A percentile compares a stretch with the other conserved stretches of the same genome.
These are phyloP conservation scores for Rhizophlyctis rosea DNA, from an alignment of 192 early-diverging fungal species.

Conservation along the genomic window DNA sequence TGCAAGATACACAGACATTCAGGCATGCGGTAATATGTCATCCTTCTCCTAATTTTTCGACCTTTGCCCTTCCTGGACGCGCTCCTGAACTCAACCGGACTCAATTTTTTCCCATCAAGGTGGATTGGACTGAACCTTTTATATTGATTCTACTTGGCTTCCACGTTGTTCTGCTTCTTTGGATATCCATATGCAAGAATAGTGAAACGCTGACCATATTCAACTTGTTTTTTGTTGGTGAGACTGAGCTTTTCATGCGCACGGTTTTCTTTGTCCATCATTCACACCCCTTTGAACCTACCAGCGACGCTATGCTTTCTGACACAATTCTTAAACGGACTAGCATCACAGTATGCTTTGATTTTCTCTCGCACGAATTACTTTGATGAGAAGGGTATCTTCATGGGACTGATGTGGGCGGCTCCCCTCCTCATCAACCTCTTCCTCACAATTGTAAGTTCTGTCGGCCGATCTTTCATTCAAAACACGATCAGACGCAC, in stretches of 20 bases:
- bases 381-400: constrained; percentile 36
- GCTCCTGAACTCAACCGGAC: no score
- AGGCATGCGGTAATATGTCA: no score
- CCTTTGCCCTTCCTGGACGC: no score
- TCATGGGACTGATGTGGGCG: constrained; percentile 33
- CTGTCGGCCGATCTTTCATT: not conserved
- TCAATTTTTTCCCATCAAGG: no score
- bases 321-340: constrained; percentile 23
- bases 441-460: constrained; percentile 26
- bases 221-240: constrained; percentile 19
- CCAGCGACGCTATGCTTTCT: constrained; percentile 21
- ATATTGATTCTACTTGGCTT: constrained; percentile 16
- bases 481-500: not conserved
- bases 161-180: constrained; percentile 19
- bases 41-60: no score
- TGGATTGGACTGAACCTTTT: constrained; percentile 39
- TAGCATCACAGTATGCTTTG: constrained; percentile 14
- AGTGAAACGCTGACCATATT: not conserved
- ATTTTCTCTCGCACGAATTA: constrained; percentile 28
- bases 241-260: no score
- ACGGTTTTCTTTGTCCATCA: constrained; percentile 2
- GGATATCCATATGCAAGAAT: constrained; percentile 12
- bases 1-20: no score
- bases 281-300: constrained; percentile 1
- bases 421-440: constrained; percentile 30